Evolutionary conservation across 139 green algal species (phyloP).

Genomic region (Tetradesmus obliquus): DNA sequence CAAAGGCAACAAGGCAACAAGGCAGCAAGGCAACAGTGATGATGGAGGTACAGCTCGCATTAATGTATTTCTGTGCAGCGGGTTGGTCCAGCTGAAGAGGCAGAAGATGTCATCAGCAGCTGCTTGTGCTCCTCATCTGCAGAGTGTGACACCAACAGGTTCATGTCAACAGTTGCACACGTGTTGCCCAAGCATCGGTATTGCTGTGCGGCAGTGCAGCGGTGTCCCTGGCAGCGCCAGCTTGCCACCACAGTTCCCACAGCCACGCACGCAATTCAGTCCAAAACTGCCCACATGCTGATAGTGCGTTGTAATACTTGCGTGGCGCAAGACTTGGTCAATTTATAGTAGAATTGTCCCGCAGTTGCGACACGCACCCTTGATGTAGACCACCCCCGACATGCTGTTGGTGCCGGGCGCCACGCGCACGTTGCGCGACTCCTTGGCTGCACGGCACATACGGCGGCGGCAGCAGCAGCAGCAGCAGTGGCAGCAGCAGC

Average conservation of each 20-base stretch:
- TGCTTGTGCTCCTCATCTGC: conserved; percentile 25
- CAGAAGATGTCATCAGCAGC: conserved; percentile 57
- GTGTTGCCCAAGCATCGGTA: too few relatives aligned
- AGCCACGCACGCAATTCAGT: too few relatives aligned
- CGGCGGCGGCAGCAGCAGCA: background rate
- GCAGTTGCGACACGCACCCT: background rate
- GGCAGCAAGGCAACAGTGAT: conserved; percentile 77
- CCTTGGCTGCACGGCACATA: background rate
- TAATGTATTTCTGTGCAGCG: conserved; percentile 92
- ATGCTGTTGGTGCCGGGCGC: conserved; percentile 4
- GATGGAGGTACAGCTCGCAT: conserved; percentile 76
- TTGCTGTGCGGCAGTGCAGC: too few relatives aligned
- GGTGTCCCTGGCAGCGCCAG: too few relatives aligned
- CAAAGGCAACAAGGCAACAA: too few relatives aligned
- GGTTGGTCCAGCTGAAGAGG: conserved; percentile 87
- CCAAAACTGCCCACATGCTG: too few relatives aligned
- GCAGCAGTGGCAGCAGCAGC: background rate
- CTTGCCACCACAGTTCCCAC: too few relatives aligned
- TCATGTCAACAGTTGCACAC: too few relatives aligned
- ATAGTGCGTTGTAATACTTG: too few relatives aligned
- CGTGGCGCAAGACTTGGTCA: too few relatives aligned
- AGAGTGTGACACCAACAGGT: background rate
- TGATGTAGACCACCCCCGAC: conserved; percentile 43
- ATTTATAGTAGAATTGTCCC: too few relatives aligned
- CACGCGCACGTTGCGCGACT: conserved; percentile 21